Evolutionary conservation across 495 filamentous ascomycete genomes (phyloP), one percentile per base, ranked within the genome.

Genomic region (Penicillium maclennaniae): DNA sequence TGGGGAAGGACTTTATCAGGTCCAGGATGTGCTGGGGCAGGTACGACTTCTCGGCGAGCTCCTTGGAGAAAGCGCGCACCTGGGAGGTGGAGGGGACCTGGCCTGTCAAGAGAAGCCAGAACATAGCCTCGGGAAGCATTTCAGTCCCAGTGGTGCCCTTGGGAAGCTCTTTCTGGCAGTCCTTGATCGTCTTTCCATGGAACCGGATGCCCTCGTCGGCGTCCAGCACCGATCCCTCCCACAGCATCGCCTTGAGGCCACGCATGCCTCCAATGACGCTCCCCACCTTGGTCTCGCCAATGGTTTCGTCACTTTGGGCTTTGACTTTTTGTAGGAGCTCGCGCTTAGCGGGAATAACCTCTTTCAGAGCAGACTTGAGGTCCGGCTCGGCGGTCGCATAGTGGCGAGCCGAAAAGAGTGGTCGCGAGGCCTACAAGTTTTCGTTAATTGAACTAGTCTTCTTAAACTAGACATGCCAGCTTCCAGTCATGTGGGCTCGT

Each of bases 121-220:
- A 98, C 93, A 98, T 97, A 66, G 91, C 86, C 72, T 98, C 93
- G 36, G 93, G 93, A 3, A 98, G 85, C 95, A 97, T 97, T 76
- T 98, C 92, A n/a, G 89, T 93, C 52, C 93, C 93, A 3, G 87
- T 83, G 49, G 82, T 88, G 47, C 92, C 93, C 77, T 96, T 97
- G 61, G 93, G 93, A 7, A 98, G 83, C 66, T 95, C 84, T 51
- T 83, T 81, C 65, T 96, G 92, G 80, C 93, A 98, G 66, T 98
- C 93, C 76, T 93, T 95, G 79, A 98, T 98, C 44, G 91, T 97
- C 61, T 86, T 85, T 62, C 95, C 95, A 69, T 97, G 93, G 81
- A 98, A 98, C 45, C 93, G 89, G 66, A 98, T 98, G 31, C 93
- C 93, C 75, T 98, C 93, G 65, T 97, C 84, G 48, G 93, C 84